Evolutionary conservation across 2,329 filamentous ascomycete species (phyloP), one percentile per base, ranked within the genome.

Genomic region (Phialophora verrucosa): DNA sequence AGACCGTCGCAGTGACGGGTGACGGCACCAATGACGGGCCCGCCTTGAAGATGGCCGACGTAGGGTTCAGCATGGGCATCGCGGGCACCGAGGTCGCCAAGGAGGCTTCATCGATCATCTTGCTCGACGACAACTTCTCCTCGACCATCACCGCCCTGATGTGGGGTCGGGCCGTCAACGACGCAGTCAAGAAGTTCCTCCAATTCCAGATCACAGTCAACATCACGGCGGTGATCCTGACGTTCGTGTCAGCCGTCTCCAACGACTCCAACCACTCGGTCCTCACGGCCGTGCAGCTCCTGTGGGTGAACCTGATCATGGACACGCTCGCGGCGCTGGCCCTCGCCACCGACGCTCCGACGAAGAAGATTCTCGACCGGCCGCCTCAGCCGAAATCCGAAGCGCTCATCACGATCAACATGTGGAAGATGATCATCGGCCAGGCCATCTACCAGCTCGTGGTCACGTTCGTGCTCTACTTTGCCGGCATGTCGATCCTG

Each of bases 401-500:
- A 6, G 84, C 90, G 1, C 82, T 94, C 5, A 95, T 98, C 73
- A 96, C 93, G 1, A 83, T 90, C 38, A 93, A 90, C 20, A 98
- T 98, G 94, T 96, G 94, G 94, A 98, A 98, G 84, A 98, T 98
- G 94, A 97, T 98, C 69, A 85, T 97, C 53, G 94, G 93, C 2
- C 93, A 98, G 78, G 88, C 93, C 1, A 84, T 97, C 65, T 98
- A 95, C 78, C 93, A 98, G 78, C 87, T 98, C 0, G 83, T 83
- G 4, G 87, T 89, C 25, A 90, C 93, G 0, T 90, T 97, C 71
- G 83, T 94, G 68, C 84, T 97, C 27, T 93, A 93, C 80, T 98
- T 93, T 72, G 92, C 86, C 35, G 87, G 85, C 58, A 79, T 78
- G 65, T 80, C 74, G 38, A 87, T 92, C 14, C 83, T 92, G n/a